These are phyloP conservation scores for Quillaja saponaria DNA, from an alignment of 306 rosid genomes.

Conservation along the genomic window DNA sequence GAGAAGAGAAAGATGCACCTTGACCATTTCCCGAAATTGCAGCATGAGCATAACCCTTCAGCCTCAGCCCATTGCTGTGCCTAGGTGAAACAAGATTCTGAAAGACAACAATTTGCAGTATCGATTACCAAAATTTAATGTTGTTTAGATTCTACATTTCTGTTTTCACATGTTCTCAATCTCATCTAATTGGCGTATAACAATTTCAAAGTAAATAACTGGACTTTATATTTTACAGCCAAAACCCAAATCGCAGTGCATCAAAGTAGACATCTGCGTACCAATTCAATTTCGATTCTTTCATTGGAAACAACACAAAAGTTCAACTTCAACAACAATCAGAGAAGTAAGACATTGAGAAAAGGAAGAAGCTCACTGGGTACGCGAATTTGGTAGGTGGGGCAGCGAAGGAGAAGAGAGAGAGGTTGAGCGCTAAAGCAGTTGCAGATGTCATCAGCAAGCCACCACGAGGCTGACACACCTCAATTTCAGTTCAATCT, in stretches of 20 bases:
- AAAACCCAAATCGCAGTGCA: too few relatives aligned
- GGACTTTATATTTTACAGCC: too few relatives aligned
- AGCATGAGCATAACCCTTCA: conserved; percentile 46
- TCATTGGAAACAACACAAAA: background rate
- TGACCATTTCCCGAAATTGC: conserved; percentile 41
- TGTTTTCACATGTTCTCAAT: background rate
- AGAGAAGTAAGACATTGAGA: background rate
- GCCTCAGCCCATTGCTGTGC: conserved; percentile 35
- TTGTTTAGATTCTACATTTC: background rate
- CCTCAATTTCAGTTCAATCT: background rate
- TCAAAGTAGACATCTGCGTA: too few relatives aligned
- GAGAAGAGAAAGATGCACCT: conserved; percentile 32
- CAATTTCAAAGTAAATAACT: too few relatives aligned
- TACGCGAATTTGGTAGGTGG: conserved; percentile 21
- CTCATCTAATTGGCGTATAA: background rate
- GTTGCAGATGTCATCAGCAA: conserved; percentile 11
- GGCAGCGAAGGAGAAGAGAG: conserved; percentile 26
- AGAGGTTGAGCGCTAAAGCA: conserved; percentile 28
- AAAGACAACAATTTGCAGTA: background rate
- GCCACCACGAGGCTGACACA: background rate
- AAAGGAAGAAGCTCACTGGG: conserved; percentile 25
- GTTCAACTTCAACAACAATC: background rate
- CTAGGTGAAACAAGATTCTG: conserved; percentile 33
- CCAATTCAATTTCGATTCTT: too few relatives aligned
- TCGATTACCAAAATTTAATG: background rate